A percentile compares a stretch with the other conserved stretches of the same genome.
These are phyloP conservation scores for Trichoderma asperellum DNA, from an alignment of 2,329 filamentous ascomycete species.

Conservation along the genomic window DNA sequence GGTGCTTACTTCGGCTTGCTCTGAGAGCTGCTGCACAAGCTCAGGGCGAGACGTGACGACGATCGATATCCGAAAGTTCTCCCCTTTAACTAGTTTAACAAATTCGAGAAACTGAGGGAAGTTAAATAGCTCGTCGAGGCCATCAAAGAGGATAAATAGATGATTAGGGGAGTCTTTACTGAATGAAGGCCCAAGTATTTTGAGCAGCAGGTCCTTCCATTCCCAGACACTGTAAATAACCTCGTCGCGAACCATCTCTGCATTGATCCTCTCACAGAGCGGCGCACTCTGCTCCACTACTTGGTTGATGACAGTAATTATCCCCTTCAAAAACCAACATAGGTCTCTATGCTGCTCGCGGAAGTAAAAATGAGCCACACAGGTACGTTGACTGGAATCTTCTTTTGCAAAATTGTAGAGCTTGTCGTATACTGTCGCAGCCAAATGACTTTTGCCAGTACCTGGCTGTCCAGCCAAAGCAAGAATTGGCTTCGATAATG, in stretches of 20 bases:
- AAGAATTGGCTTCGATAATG: constrained; percentile 31
- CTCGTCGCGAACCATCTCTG: constrained; percentile 37
- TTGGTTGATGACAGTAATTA: constrained; percentile 39
- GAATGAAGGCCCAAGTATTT: constrained; percentile 36
- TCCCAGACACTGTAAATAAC: constrained; percentile 17
- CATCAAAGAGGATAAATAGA: constrained; percentile 40
- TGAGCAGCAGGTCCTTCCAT: constrained; percentile 33
- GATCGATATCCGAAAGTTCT: constrained; percentile 36
- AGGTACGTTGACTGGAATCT: constrained; percentile 32
- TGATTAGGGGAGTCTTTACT: constrained; percentile 31
- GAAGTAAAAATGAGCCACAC: constrained; percentile 44
- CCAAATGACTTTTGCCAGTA: constrained; percentile 42
- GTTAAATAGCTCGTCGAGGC: constrained; percentile 38
- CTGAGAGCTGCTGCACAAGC: constrained; percentile 22
- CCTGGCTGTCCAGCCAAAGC: constrained; percentile 40
- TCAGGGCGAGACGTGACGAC: constrained; percentile 36
- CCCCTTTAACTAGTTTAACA: constrained; percentile 34
- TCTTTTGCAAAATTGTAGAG: constrained; percentile 27
- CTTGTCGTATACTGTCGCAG: constrained; percentile 33
- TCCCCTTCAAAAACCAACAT: constrained; percentile 33
- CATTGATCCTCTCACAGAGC: constrained; percentile 39
- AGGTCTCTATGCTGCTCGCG: constrained; percentile 40
- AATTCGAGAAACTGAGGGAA: constrained; percentile 32
- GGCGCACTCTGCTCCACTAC: constrained; percentile 38
- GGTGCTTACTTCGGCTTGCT: constrained; percentile 2